A percentile compares a stretch with the other conserved stretches of the same genome.
These are phyloP conservation scores for Fusarium sp. DNA, from an alignment of 2,329 filamentous ascomycete species.

Conservation along the genomic window DNA sequence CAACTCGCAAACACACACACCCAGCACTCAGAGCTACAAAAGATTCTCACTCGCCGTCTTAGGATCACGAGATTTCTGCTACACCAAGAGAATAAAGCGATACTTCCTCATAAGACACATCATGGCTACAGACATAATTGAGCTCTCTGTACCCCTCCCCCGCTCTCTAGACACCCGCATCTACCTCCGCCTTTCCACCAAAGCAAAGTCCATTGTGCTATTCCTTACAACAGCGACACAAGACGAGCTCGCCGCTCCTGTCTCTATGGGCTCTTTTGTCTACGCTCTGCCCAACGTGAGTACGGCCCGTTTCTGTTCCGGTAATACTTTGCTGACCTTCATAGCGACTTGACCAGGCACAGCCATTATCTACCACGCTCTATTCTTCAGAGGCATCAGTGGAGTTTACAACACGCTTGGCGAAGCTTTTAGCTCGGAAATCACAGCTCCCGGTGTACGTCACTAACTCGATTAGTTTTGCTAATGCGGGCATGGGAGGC, in stretches of 20 bases:
- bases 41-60: background rate
- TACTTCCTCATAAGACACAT: background rate
- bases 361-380: constrained; percentile 81
- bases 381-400: constrained; percentile 80
- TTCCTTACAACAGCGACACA: constrained; percentile 68
- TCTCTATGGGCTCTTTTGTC: constrained; percentile 86
- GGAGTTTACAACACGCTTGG: constrained; percentile 87
- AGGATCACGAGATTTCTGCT: background rate
- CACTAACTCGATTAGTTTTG: constrained; percentile 85
- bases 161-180: constrained; percentile 69
- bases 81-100: no score
- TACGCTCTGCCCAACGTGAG: constrained; percentile 91
- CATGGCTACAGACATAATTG: constrained; percentile 43
- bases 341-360: constrained; percentile 63
- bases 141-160: constrained; percentile 70
- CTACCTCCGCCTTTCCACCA: constrained; percentile 68
- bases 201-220: constrained; percentile 67
- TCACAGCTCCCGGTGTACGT: constrained; percentile 85
- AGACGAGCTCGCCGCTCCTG: constrained; percentile 60
- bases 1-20: background rate
- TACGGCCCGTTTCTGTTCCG: constrained; percentile 16
- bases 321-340: constrained; percentile 20
- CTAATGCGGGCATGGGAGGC: constrained; percentile 77
- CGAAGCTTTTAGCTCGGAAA: constrained; percentile 82
- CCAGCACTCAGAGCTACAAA: background rate